These are phyloP conservation scores for Rhizopogon roseolus DNA, from an alignment of 768 basidiomycete species.

Conservation along the genomic window DNA sequence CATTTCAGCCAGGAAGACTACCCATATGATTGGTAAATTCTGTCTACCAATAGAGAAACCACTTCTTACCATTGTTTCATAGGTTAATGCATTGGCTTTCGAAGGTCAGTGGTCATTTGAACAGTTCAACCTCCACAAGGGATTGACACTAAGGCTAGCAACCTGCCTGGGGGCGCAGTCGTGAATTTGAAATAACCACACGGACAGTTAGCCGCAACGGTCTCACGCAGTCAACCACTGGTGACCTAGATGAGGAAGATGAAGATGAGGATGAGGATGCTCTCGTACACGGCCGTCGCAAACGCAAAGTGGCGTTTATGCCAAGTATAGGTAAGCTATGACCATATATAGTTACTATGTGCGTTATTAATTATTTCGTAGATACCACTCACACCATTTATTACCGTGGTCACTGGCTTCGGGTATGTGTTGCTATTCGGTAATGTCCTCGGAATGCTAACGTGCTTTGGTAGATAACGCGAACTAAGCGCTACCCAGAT, in stretches of 20 bases:
- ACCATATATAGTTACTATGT: slow-evolving; percentile 9
- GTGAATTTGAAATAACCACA: slow-evolving; percentile 88
- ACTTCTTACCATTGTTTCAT: slow-evolving; percentile 6
- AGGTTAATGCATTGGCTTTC: slow-evolving; percentile 90
- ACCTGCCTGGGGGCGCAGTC: slow-evolving; percentile 85
- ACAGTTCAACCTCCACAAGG: neutral
- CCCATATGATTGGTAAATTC: slow-evolving; percentile 72
- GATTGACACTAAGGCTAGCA: slow-evolving; percentile 46
- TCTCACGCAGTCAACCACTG: slow-evolving; percentile 62
- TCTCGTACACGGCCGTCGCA: slow-evolving; percentile 64
- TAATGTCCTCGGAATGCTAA: slow-evolving; percentile 16
- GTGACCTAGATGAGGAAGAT: slow-evolving; percentile 79
- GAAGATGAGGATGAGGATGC: slow-evolving; percentile 53
- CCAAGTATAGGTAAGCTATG: slow-evolving; percentile 66
- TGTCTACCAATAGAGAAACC: neutral
- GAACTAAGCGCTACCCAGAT: slow-evolving; percentile 72
- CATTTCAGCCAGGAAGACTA: slow-evolving; percentile 88
- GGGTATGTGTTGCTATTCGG: slow-evolving; percentile 42
- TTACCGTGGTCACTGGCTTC: slow-evolving; percentile 85
- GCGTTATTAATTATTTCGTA: slow-evolving; percentile 24
- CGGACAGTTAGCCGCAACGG: slow-evolving; percentile 63
- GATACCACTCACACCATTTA: slow-evolving; percentile 88
- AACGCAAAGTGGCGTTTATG: slow-evolving; percentile 80
- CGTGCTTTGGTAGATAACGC: slow-evolving; percentile 55
- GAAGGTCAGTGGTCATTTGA: slow-evolving; percentile 44